Conservation (phyloP, 768 basidiomycete genomes). For the Termitomyces eurrhizus region DNA sequence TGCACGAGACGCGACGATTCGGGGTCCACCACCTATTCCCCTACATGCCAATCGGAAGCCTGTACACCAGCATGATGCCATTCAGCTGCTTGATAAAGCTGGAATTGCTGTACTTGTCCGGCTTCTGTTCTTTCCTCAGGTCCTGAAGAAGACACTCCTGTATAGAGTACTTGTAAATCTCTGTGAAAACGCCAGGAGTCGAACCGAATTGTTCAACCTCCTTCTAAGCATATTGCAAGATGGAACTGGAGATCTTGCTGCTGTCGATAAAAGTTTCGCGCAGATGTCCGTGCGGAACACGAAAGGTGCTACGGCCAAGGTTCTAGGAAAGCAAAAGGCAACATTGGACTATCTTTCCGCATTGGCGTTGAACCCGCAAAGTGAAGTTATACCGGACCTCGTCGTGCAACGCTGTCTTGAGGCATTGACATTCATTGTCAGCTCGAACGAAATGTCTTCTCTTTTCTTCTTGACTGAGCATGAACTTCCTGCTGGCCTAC, state of each 20-base stretch:
- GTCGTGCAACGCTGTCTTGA: constrained; percentile 95
- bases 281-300: constrained; percentile 77
- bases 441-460: constrained; percentile 77
- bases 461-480: constrained; percentile 96
- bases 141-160: constrained; percentile 77
- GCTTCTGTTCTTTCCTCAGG: constrained; percentile 94
- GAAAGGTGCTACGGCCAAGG: constrained; percentile 50
- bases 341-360: constrained; percentile 48
- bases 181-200: constrained; percentile 91
- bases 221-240: constrained; percentile 94
- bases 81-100: constrained; percentile 87
- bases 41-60: constrained; percentile 43
- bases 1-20: constrained; percentile 25
- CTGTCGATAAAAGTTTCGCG: constrained; percentile 91
- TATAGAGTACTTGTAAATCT: constrained; percentile 91
- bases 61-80: constrained; percentile 72
- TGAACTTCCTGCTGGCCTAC: constrained; percentile 78
- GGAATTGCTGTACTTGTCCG: constrained; percentile 88
- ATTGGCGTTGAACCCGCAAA: constrained; percentile 48
- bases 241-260: constrained; percentile 86
- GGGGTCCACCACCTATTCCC: constrained; percentile 23
- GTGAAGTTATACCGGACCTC: constrained; percentile 86
- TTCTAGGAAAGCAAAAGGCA: constrained; percentile 68
- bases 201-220: constrained; percentile 90
- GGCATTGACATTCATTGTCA: constrained; percentile 84